phyloP scores from a whole-genome alignment of 2,329 filamentous ascomycete species.

The Xylaria sp. region DNA sequence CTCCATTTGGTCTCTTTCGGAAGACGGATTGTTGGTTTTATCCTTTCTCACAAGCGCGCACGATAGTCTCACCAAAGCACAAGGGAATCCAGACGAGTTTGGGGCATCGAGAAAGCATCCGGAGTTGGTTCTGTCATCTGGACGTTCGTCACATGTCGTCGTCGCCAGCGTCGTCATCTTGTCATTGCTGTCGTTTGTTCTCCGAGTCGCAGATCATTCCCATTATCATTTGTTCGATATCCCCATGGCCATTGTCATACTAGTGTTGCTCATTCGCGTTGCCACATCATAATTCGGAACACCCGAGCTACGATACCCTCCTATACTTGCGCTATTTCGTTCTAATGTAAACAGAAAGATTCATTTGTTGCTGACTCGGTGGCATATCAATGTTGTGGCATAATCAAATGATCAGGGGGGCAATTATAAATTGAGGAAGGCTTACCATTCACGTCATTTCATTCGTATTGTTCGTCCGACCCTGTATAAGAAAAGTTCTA shows the following conservation, averaged over 20 bases:
- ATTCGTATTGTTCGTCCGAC: background rate
- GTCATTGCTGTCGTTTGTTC: conserved; percentile 35
- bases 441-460: conserved; percentile 23
- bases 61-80: conserved; percentile 31
- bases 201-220: conserved; percentile 31
- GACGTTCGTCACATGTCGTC: conserved; percentile 33
- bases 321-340: conserved; percentile 33
- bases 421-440: conserved; percentile 20
- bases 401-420: conserved; percentile 9
- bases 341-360: conserved; percentile 36
- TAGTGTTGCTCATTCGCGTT: conserved; percentile 36
- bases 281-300: conserved; percentile 36
- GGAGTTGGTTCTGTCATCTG: conserved; percentile 39
- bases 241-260: conserved; percentile 33
- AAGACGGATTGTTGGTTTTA: conserved; percentile 35
- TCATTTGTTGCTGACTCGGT: conserved; percentile 24
- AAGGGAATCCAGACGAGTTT: conserved; percentile 31
- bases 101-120: conserved; percentile 34
- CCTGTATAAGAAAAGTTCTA: conserved; percentile 1
- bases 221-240: conserved; percentile 35
- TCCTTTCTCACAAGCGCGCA: conserved; percentile 31
- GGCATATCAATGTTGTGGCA: conserved; percentile 21
- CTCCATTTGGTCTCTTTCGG: conserved; percentile 27
- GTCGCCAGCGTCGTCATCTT: conserved; percentile 35
- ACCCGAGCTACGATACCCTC: conserved; percentile 39